phyloP scores from a whole-genome alignment of 73 alveolate genomes.

The Paramecium biaurelia region DNA sequence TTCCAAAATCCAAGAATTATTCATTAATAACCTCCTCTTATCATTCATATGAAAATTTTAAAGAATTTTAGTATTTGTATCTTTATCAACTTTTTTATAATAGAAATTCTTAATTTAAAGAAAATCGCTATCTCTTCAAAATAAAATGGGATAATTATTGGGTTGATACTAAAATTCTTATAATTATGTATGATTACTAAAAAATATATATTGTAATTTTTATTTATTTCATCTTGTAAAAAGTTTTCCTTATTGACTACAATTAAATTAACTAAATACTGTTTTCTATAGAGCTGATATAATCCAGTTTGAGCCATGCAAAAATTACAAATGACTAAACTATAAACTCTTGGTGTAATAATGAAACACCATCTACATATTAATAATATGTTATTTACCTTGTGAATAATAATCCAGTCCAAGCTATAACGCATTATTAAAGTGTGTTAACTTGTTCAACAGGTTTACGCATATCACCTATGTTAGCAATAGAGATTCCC shows the following conservation, averaged over 20 bases:
- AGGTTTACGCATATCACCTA: slow-evolving; percentile 34
- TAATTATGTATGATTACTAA: background rate
- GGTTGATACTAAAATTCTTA: background rate
- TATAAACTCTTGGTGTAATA: slow-evolving; percentile 13
- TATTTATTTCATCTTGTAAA: background rate
- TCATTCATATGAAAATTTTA: background rate
- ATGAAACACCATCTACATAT: slow-evolving; percentile 16
- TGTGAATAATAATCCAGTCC: slow-evolving; percentile 1
- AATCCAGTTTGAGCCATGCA: slow-evolving; percentile 30
- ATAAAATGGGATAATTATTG: background rate
- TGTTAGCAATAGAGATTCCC: slow-evolving; percentile 34
- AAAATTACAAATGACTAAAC: background rate
- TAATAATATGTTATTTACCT: background rate
- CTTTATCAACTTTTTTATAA: background rate
- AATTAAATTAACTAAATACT: background rate
- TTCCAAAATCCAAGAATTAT: background rate
- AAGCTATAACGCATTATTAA: slow-evolving; percentile 30
- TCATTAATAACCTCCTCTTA: background rate
- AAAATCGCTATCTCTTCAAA: background rate
- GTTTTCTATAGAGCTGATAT: slow-evolving; percentile 20
- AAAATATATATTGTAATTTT: background rate
- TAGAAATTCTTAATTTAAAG: no score
- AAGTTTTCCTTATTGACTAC: background rate
- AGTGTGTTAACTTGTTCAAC: slow-evolving; percentile 42
- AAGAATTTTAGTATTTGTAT: background rate